A percentile compares a stretch with the other conserved stretches of the same genome.
Conservation (phyloP, 2,329 filamentous ascomycete species). For the Cladosporium sp. region DNA sequence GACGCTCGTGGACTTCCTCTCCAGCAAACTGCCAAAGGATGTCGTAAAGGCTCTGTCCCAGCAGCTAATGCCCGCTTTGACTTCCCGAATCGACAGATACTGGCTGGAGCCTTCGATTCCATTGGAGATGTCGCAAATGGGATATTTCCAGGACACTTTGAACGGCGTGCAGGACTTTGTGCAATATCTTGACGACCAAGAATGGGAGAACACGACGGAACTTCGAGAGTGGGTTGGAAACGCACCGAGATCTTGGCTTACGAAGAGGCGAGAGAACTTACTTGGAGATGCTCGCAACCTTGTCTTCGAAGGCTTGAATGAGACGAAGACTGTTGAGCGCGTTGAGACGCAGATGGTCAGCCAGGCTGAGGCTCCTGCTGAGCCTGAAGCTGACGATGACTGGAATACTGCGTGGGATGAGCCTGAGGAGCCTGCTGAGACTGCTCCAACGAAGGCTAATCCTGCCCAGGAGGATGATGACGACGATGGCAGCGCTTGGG, state of each 20-base stretch:
- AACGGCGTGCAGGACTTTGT: slow-evolving; percentile 62
- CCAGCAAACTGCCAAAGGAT: slow-evolving; percentile 45
- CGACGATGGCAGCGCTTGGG: slow-evolving; percentile 48
- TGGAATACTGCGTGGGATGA: slow-evolving; percentile 82
- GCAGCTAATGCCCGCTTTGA: slow-evolving; percentile 66
- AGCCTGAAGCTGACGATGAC: slow-evolving; percentile 49
- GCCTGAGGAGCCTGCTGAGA: slow-evolving; percentile 42
- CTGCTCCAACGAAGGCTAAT: slow-evolving; percentile 4
- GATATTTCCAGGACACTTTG: slow-evolving; percentile 67
- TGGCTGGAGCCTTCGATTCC: slow-evolving; percentile 80
- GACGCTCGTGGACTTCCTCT: slow-evolving; percentile 48
- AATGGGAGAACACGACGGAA: slow-evolving; percentile 59
- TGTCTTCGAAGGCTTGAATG: slow-evolving; percentile 63
- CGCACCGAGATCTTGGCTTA: slow-evolving; percentile 79
- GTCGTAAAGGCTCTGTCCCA: slow-evolving; percentile 56
- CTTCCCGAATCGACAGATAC: slow-evolving; percentile 62
- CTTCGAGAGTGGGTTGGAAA: slow-evolving; percentile 76
- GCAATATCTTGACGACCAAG: slow-evolving; percentile 54
- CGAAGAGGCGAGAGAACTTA: slow-evolving; percentile 73
- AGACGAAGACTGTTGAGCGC: slow-evolving; percentile 69
- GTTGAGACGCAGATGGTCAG: slow-evolving; percentile 79
- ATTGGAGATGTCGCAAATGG: slow-evolving; percentile 65
- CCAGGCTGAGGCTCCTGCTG: slow-evolving; percentile 53
- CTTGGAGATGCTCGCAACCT: slow-evolving; percentile 70
- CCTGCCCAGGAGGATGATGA: slow-evolving; percentile 36